Conservation (phyloP, 2,329 filamentous ascomycete genomes). For the Phialemonium atrogriseum region DNA sequence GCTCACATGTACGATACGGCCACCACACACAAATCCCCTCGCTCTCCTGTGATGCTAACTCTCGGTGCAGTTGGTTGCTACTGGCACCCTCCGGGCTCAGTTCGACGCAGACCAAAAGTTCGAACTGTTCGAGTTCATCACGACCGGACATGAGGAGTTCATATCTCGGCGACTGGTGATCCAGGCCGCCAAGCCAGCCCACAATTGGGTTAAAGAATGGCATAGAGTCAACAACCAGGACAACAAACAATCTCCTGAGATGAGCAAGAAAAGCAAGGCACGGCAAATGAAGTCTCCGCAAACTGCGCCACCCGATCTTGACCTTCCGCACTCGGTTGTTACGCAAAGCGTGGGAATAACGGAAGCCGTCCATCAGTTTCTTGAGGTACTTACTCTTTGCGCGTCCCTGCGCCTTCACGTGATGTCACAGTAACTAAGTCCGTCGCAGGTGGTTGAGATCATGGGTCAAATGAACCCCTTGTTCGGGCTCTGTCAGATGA, state of each 20-base stretch:
- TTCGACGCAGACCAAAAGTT: slow-evolving; percentile 76
- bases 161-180: slow-evolving; percentile 61
- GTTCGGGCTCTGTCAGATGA: slow-evolving; percentile 48
- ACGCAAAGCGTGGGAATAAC: slow-evolving; percentile 52
- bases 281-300: slow-evolving; percentile 52
- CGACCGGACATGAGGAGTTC: slow-evolving; percentile 72
- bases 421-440: slow-evolving; percentile 14
- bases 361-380: slow-evolving; percentile 52
- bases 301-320: slow-evolving; percentile 50
- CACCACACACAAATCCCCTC: neutral
- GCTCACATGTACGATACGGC: slow-evolving; percentile 60
- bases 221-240: slow-evolving; percentile 49
- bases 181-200: slow-evolving; percentile 51
- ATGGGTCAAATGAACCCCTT: slow-evolving; percentile 60
- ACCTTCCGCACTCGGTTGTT: slow-evolving; percentile 50
- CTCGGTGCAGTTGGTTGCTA: slow-evolving; percentile 65
- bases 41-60: slow-evolving; percentile 17
- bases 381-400: slow-evolving; percentile 40
- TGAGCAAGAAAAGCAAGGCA: slow-evolving; percentile 58
- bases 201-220: slow-evolving; percentile 61
- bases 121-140: slow-evolving; percentile 76
- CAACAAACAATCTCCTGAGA: slow-evolving; percentile 52
- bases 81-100: slow-evolving; percentile 68
- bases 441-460: slow-evolving; percentile 50
- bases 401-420: neutral